These are phyloP conservation scores for Fabrea salina DNA, from an alignment of 169 alveolate genomes.

Conservation along the genomic window DNA sequence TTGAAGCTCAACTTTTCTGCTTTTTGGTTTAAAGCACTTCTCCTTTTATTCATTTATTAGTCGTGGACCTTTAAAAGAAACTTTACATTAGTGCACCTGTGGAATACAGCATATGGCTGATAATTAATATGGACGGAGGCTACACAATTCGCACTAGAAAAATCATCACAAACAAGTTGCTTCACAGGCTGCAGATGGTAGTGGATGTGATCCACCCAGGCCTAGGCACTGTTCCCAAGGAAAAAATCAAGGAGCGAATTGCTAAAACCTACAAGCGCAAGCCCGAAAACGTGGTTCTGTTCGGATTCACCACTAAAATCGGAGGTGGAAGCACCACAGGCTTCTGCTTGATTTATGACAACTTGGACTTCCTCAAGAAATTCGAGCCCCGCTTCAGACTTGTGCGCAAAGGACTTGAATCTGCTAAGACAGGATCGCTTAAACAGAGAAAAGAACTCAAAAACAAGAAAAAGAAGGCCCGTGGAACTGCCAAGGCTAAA, in stretches of 20 bases:
- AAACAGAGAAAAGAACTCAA: conserved; percentile 28
- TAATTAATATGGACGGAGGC: conserved; percentile 3
- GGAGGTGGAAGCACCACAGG: conserved; percentile 77
- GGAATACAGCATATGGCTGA: no score
- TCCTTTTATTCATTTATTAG: no score
- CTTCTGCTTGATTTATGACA: conserved; percentile 71
- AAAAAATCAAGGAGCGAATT: conserved; percentile 53
- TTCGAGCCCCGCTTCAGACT: conserved; percentile 18
- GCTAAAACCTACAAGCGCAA: conserved; percentile 53
- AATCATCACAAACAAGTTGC: conserved; percentile 39
- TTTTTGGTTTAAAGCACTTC: no score
- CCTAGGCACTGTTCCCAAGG: conserved; percentile 55
- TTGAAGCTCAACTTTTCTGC: no score
- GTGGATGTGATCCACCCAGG: conserved; percentile 73
- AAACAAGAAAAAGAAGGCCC: conserved; percentile 33
- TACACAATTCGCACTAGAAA: conserved; percentile 51
- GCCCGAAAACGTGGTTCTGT: conserved; percentile 52
- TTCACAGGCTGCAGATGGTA: conserved; percentile 47
- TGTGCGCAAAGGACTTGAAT: background rate
- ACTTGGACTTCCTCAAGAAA: conserved; percentile 32
- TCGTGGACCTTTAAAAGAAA: no score
- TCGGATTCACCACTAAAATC: conserved; percentile 63
- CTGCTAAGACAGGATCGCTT: background rate
- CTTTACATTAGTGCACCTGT: no score
- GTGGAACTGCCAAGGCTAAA: conserved; percentile 25